These are phyloP conservation scores for Microbotryum violaceum DNA, from an alignment of 1,284 basidiomycete genomes.

Conservation along the genomic window DNA sequence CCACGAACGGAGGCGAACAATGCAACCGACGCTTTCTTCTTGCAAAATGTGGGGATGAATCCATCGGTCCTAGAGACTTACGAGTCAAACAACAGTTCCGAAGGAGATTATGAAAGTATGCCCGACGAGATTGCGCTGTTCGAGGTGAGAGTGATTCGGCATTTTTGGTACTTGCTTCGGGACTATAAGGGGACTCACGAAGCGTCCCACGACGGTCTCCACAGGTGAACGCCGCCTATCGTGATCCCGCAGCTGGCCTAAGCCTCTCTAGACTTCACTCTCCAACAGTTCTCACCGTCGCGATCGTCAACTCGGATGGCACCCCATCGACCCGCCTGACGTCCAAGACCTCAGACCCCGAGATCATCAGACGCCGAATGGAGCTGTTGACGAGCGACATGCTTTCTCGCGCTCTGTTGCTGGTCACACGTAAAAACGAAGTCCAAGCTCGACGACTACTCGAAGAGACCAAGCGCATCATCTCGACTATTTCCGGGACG, in stretches of 20 bases:
- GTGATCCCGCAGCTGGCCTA: slow-evolving; percentile 72
- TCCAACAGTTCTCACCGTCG: slow-evolving; percentile 80
- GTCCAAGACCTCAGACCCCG: slow-evolving; percentile 53
- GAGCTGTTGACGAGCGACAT: slow-evolving; percentile 87
- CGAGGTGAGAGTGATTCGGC: slow-evolving; percentile 14
- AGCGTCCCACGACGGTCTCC: slow-evolving; percentile 48
- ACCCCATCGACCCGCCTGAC: slow-evolving; percentile 46
- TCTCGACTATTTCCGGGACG: slow-evolving; percentile 43
- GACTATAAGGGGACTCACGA: slow-evolving; percentile 65
- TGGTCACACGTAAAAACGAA: slow-evolving; percentile 79
- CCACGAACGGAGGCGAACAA: slow-evolving; percentile 11
- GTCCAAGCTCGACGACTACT: slow-evolving; percentile 77
- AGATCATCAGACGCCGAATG: slow-evolving; percentile 84
- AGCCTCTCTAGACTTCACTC: slow-evolving; percentile 68
- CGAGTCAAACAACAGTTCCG: slow-evolving; percentile 20
- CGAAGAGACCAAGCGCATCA: slow-evolving; percentile 76
- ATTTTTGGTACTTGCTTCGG: background rate
- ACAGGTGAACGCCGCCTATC: slow-evolving; percentile 77
- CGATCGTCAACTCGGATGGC: slow-evolving; percentile 49
- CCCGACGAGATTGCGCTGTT: slow-evolving; percentile 74
- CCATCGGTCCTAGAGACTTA: slow-evolving; percentile 55
- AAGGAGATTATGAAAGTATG: slow-evolving; percentile 48
- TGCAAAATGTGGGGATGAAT: slow-evolving; percentile 31
- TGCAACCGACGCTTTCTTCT: slow-evolving; percentile 36
- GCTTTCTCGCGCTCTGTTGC: slow-evolving; percentile 82